A percentile compares a stretch with the other conserved stretches of the same genome.
These are phyloP conservation scores for Tylopilus orsonianus DNA, from an alignment of 1,284 basidiomycete species.

Conservation along the genomic window DNA sequence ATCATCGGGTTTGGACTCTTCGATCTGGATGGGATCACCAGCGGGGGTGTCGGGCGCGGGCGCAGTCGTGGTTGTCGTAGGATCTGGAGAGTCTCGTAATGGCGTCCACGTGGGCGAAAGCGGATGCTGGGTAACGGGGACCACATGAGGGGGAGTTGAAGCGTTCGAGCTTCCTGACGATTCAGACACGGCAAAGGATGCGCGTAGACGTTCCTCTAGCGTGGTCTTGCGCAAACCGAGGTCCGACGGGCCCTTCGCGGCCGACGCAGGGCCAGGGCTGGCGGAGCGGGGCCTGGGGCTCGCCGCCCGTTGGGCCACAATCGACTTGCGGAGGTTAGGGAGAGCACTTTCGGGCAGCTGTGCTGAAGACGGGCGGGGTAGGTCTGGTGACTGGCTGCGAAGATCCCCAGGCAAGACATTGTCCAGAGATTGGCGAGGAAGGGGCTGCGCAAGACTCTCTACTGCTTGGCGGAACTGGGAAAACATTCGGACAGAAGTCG, in stretches of 20 bases:
- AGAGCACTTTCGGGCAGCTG: constrained; percentile 62
- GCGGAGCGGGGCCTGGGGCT: constrained; percentile 37
- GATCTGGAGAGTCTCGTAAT: constrained; percentile 33
- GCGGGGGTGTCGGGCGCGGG: background rate
- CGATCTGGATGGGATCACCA: background rate
- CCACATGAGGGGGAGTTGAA: constrained; percentile 40
- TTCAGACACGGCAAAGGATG: constrained; percentile 59
- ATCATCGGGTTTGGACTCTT: constrained; percentile 3
- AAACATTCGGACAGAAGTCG: constrained; percentile 47
- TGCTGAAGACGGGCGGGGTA: constrained; percentile 37
- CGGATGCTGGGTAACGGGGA: constrained; percentile 33
- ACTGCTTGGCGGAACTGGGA: constrained; percentile 63
- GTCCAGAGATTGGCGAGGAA: constrained; percentile 38
- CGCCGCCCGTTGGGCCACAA: constrained; percentile 51
- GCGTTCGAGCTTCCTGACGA: constrained; percentile 40
- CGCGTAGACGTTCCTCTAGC: constrained; percentile 70
- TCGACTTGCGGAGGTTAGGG: constrained; percentile 59
- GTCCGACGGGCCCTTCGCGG: constrained; percentile 20
- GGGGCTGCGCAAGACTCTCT: constrained; percentile 51
- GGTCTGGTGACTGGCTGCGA: constrained; percentile 39
- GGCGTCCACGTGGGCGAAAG: constrained; percentile 47
- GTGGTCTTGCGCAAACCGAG: constrained; percentile 46
- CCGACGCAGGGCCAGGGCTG: constrained; percentile 32
- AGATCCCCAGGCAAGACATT: constrained; percentile 23
- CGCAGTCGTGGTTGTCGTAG: background rate